Evolutionary conservation across 2,329 filamentous ascomycete genomes (phyloP), one percentile per base, ranked within the genome.

Genomic region (Pezicula carpinea): DNA sequence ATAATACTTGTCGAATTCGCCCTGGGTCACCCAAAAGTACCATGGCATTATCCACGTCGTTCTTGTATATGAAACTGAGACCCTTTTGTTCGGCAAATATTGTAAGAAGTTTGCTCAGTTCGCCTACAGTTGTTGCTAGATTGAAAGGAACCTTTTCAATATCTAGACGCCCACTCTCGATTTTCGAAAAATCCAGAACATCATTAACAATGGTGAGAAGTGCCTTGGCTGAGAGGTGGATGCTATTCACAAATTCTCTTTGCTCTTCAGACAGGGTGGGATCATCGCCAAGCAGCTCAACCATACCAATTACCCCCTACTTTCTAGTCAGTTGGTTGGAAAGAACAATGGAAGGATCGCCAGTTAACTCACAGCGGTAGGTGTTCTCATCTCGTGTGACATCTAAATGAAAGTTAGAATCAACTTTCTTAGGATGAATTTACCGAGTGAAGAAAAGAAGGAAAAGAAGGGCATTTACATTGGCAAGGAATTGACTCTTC

Each of bases 1-100:
- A 88, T 5, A 90, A 71, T 1, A 90, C 83, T 63, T 91, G 86
- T 43, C 86, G 77, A 44, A 90, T 81, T 19, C 86, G 75, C 6
- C 83, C 85, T 0, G 87, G 83, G 60, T 91, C 87, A 0, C 69
- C 69, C 2, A 84, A 67, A 2, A 75, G 66, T 31, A 76, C 74
- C 53, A 90, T 74, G 39, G 79, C 69, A 46, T 89, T 88, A 33
- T 82, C 77, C 1, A 85, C 79, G 21, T 81, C 82, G 39, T 82
- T 79, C 3, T 87, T 74, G 60, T 90, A 85, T 3, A 84, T 81
- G 17, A 59, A 57, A 3, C 55, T 39, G 2, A 59, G 43, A 13
- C 51, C 48, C 26, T 59, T 59, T 35, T 55, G 53, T 10, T 50
- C 39, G 57, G 88, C 83, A 57, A 90, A 89, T 76, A 90, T 89